Conservation (phyloP, 495 filamentous ascomycete species). For the Lentithecium fluviatile region DNA sequence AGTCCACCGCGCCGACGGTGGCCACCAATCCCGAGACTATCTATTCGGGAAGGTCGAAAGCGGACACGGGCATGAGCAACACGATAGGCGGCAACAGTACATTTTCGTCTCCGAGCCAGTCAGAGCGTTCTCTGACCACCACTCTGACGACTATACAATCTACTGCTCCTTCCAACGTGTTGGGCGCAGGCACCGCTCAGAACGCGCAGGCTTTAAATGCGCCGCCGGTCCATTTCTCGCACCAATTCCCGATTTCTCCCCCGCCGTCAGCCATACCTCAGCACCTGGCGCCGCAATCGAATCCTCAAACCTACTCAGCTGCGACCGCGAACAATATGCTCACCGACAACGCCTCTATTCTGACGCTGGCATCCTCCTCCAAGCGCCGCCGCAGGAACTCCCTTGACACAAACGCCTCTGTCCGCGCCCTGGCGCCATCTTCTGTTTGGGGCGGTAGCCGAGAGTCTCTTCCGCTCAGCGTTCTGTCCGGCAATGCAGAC, state of each 20-base stretch:
- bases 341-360: slow-evolving; percentile 91
- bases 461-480: slow-evolving; percentile 83
- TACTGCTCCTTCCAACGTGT: slow-evolving; percentile 63
- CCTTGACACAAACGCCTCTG: slow-evolving; percentile 89
- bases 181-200: slow-evolving; percentile 42
- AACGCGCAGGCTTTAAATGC: slow-evolving; percentile 39
- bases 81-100: slow-evolving; percentile 76
- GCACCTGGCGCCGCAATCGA: slow-evolving; percentile 63
- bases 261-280: slow-evolving; percentile 75
- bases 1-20: slow-evolving; percentile 72
- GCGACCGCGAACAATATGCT: slow-evolving; percentile 91
- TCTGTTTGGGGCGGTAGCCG: slow-evolving; percentile 87
- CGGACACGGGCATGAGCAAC: slow-evolving; percentile 66
- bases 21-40: slow-evolving; percentile 76
- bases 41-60: slow-evolving; percentile 75
- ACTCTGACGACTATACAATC: slow-evolving; percentile 97
- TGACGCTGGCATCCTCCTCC: slow-evolving; percentile 94
- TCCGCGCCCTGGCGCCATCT: slow-evolving; percentile 87
- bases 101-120: slow-evolving; percentile 91
- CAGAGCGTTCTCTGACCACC: slow-evolving; percentile 86
- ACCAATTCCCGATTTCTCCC: slow-evolving; percentile 78
- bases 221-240: slow-evolving; percentile 68
- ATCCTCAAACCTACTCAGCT: slow-evolving; percentile 79
- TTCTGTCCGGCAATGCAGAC: slow-evolving; percentile 76
- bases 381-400: slow-evolving; percentile 85